Base-by-base conservation (phyloP, 306 rosid species). In the Cicer judaicum region DNA sequence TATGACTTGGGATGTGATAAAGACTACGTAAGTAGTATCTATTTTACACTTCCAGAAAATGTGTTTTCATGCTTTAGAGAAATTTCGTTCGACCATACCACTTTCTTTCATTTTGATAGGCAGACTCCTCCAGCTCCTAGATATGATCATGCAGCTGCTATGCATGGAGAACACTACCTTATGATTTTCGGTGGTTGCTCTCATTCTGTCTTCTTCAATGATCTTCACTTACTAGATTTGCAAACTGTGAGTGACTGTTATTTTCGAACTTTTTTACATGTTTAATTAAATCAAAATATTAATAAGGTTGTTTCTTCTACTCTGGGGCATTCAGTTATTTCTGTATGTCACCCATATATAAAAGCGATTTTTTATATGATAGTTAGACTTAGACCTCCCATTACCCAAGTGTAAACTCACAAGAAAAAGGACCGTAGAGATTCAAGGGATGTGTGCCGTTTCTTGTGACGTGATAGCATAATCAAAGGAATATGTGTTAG, bases 151-250 rank as follows among this genome's bases (percentile, higher is more conserved):
- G 79, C 90, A 75, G 93, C 97, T 64, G 82, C 97, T 59, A 70
- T 92, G 78, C 92, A 88, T 19, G 89, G 87, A 15, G 91, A 87
- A 7, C 90, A 78, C 34, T 95, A 95, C 85, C 96, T 95, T 83
- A 81, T 90, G 62, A 73, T 95, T 76, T 95, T 92, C 74, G 99
- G 99, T 19, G 98, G 99, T 77, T 95, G 99, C 75, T 95, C 98
- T 74, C 97, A 92, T 84, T 85, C 96, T 66, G 81, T 75, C 79
- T 92, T 95, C 87, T 95, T 89, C 90, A 89, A 84, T 57, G 96
- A 95, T 86, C 90, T 92, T 73, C 96, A 90, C 78, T 82, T 95
- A 40, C 88, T 95, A 77, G 99, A 95, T 86, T 75, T 92, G 84
- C 90, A 85, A 79, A 84, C 96, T 11, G 99, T 95, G 79, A 87